Base-by-base conservation (phyloP, 2,329 filamentous ascomycete species). In the Lasiodiplodia gonubiensis region DNA sequence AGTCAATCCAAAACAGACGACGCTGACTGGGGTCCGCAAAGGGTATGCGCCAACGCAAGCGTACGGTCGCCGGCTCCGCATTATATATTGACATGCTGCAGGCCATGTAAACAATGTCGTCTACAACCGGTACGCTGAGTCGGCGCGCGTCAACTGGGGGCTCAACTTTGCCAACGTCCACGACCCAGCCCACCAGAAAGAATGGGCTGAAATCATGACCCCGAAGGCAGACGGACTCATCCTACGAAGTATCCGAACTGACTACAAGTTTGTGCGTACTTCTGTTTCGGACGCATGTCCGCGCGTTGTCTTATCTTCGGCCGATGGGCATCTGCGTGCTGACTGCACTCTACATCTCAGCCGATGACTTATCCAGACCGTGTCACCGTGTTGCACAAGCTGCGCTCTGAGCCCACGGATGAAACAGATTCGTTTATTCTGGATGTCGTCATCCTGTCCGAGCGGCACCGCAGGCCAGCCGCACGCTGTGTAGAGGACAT, bases 21-120 rank as follows among this genome's bases (percentile, higher is more conserved):
- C 23, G n/a, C 21, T 51, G 30, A 37, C 61, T 64, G 42, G 53
- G 49, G 2, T 64, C 37, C n/a, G 23, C n/a, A 30, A 64, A 68
- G 66, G 51, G 59, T 68, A 63, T 54, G 52, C 64, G 39, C 27
- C 35, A 14, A 48, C 46, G 23, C n/a, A 21, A 21, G 4, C 30
- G 23, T 51, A 23, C 52, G 21, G 49, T 52, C 18, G 23, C 46
- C 30, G 25, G 7, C 53, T 66, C 66, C 52, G 23, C 35, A 39
- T 6, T 14, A 59, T 5, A 51, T 42, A 75, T 8, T 63, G 53
- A 66, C 68, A 52, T 8, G 42, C 37, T 42, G 59, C 81, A 88
- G 87, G 89, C 59, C 93, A 97, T 78, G 90, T 97, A 59, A 97
- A 97, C 77, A 97, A 97, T 73, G 89, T 94, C 70, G 88, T 87